phyloP scores from a whole-genome alignment of 805 yeast genomes.

The Tetrapisispora phaffii region DNA sequence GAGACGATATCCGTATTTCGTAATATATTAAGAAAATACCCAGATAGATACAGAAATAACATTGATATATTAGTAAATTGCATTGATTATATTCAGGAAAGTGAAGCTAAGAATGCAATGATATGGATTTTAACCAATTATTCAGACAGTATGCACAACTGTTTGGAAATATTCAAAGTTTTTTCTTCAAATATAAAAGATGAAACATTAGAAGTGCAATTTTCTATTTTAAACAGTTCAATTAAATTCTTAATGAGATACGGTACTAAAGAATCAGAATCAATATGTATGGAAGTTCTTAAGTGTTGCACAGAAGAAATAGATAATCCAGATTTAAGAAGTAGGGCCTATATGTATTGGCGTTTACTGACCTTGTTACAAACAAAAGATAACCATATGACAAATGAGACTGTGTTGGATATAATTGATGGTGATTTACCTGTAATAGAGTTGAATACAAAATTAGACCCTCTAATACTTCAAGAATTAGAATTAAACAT shows the following conservation, averaged over 20 bases:
- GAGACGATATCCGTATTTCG: constrained; percentile 70
- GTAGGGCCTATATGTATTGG: constrained; percentile 81
- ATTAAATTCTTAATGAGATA: constrained; percentile 55
- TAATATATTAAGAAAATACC: constrained; percentile 69
- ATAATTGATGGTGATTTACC: constrained; percentile 59
- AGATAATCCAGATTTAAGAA: constrained; percentile 78
- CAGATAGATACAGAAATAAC: constrained; percentile 42
- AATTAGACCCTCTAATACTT: constrained; percentile 54
- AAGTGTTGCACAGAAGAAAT: constrained; percentile 63
- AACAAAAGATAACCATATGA: constrained; percentile 25
- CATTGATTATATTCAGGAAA: constrained; percentile 52
- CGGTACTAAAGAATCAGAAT: constrained; percentile 44
- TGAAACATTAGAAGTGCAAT: constrained; percentile 67
- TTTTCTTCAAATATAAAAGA: constrained; percentile 39
- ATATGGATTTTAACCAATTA: constrained; percentile 81
- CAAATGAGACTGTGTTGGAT: constrained; percentile 34
- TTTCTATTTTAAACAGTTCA: constrained; percentile 61
- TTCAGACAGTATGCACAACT: constrained; percentile 35
- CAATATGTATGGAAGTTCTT: constrained; percentile 47
- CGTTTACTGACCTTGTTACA: constrained; percentile 45
- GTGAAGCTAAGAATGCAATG: constrained; percentile 68
- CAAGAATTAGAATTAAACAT: constrained; percentile 78
- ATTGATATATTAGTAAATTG: constrained; percentile 35
- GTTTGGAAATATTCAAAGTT: constrained; percentile 22
- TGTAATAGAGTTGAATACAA: constrained; percentile 56